phyloP scores from a whole-genome alignment of 176 grass and related monocot genomes.

The Zea luxurians region DNA sequence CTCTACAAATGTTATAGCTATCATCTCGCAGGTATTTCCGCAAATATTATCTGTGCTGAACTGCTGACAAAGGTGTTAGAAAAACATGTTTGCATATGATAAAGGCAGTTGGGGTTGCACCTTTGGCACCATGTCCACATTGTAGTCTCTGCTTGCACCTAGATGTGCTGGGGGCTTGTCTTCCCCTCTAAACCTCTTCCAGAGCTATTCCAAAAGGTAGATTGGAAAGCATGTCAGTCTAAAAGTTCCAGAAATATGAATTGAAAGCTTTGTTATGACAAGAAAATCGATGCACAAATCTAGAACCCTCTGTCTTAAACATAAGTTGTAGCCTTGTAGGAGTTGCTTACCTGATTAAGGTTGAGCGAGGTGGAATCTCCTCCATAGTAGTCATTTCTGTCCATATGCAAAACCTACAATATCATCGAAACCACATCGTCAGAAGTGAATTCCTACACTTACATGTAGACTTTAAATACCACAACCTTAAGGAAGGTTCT shows the following conservation, averaged over 20 bases:
- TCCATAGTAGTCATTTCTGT: conserved; percentile 94
- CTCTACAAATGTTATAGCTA: conserved; percentile 14
- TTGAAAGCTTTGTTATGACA: conserved; percentile 11
- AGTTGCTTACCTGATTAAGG: conserved; percentile 65
- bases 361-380: conserved; percentile 92
- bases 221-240: conserved; percentile 20
- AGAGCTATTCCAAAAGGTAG: conserved; percentile 53
- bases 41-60: not conserved
- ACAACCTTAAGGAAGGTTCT: not conserved
- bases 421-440: conserved; percentile 27
- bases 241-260: conserved; percentile 14
- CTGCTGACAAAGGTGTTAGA: conserved; percentile 9
- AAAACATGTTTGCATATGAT: conserved; percentile 32
- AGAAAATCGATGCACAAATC: conserved; percentile 22
- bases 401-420: conserved; percentile 88
- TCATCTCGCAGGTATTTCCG: not conserved
- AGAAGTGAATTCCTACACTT: conserved; percentile 5
- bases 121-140: conserved; percentile 96
- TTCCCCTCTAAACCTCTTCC: conserved; percentile 90
- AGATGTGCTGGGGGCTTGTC: conserved; percentile 79
- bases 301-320: not conserved
- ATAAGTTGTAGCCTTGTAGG: conserved; percentile 17
- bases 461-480: not conserved
- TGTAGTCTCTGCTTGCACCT: conserved; percentile 90
- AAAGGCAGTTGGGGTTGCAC: conserved; percentile 17